These are phyloP conservation scores for Dioscorea dumetorum DNA, from an alignment of 106 monocot genomes.

Conservation along the genomic window DNA sequence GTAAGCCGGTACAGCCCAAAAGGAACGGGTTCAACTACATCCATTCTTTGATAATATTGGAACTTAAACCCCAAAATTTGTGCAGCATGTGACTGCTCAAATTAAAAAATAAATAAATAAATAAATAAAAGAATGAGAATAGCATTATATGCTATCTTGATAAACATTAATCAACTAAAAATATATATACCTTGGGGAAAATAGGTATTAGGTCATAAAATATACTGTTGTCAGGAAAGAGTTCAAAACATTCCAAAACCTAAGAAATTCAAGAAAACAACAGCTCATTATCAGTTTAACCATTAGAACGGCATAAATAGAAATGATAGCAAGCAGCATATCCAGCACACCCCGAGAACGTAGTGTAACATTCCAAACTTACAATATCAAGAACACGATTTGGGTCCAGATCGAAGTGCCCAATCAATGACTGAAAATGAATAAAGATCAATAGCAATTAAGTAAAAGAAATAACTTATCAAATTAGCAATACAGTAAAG, in stretches of 20 bases:
- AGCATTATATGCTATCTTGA: background rate
- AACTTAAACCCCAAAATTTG: slow-evolving; percentile 98
- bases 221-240: slow-evolving; percentile 55
- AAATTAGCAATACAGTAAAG: background rate
- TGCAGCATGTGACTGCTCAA: slow-evolving; percentile 85
- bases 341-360: background rate
- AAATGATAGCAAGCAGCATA: too few species aligned
- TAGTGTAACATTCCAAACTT: slow-evolving; percentile 23
- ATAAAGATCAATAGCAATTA: background rate
- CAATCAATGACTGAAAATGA: slow-evolving; percentile 82
- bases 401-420: slow-evolving; percentile 97
- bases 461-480: background rate
- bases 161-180: background rate
- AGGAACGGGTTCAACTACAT: slow-evolving; percentile 72
- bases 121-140: slow-evolving; percentile 4
- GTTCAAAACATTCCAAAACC: slow-evolving; percentile 97
- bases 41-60: slow-evolving; percentile 91
- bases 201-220: slow-evolving; percentile 87
- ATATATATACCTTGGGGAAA: slow-evolving; percentile 74
- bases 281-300: too few species aligned
- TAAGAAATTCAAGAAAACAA: slow-evolving; percentile 16
- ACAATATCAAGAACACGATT: slow-evolving; percentile 99
- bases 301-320: too few species aligned
- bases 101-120: slow-evolving; percentile 10
- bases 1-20: slow-evolving; percentile 66